Evolutionary conservation across 2,329 filamentous ascomycete species (phyloP).

Genomic region (Parastagonospora avenae): DNA sequence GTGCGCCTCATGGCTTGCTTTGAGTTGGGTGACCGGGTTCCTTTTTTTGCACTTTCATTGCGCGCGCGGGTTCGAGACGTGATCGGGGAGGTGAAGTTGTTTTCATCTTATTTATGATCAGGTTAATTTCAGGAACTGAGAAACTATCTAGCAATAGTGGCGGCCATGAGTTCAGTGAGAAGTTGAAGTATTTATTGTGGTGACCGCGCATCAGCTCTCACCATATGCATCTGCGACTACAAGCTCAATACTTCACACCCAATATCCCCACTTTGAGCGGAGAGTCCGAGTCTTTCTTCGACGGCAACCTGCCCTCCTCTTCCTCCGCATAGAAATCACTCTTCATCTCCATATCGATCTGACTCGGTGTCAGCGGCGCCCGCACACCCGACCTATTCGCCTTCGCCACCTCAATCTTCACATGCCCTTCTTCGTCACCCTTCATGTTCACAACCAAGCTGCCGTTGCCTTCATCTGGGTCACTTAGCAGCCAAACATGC

Average conservation of each 20-base stretch:
- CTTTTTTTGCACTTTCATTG: too few relatives aligned
- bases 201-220: too few relatives aligned
- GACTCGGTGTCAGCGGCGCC: constrained; percentile 5
- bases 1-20: too few relatives aligned
- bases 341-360: constrained; percentile 8
- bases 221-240: too few relatives aligned
- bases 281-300: constrained; percentile 1
- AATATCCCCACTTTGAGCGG: constrained; percentile 9
- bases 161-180: too few relatives aligned
- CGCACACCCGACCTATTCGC: neutral
- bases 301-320: constrained; percentile 1
- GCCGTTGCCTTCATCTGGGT: constrained; percentile 33
- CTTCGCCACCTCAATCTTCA: constrained; percentile 20
- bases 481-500: constrained; percentile 28
- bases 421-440: constrained; percentile 25
- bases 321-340: constrained; percentile 1
- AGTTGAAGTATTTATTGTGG: too few relatives aligned
- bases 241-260: constrained; percentile 1
- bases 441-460: constrained; percentile 23
- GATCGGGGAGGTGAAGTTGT: too few relatives aligned
- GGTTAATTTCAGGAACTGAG: too few relatives aligned
- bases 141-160: too few relatives aligned
- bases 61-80: too few relatives aligned
- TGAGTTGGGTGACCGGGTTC: too few relatives aligned
- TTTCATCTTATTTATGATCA: too few relatives aligned